These are phyloP conservation scores for Fagopyrum tataricum DNA, from an alignment of 148 eudicot species.

Conservation along the genomic window DNA sequence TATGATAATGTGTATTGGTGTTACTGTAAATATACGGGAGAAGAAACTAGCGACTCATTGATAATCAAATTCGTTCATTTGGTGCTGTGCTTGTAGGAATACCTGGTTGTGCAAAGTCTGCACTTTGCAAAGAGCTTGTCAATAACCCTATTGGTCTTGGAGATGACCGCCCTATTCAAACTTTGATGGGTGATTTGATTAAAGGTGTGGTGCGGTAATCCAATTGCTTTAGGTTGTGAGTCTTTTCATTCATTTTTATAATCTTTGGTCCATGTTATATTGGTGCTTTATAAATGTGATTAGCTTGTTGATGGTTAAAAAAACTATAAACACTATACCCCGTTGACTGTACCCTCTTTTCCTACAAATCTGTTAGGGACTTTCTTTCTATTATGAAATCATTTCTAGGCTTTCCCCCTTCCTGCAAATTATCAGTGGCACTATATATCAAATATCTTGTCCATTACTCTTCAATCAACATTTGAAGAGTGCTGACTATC, in stretches of 20 bases:
- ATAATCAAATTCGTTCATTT: slow-evolving; percentile 1
- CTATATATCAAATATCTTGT: not conserved
- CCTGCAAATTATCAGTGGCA: not conserved
- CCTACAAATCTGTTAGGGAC: not conserved
- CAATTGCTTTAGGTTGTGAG: not conserved
- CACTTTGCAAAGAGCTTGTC: slow-evolving; percentile 79
- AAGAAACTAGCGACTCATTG: not conserved
- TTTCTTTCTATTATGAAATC: not conserved
- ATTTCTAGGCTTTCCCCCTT: not conserved
- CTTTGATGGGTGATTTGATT: slow-evolving; percentile 90
- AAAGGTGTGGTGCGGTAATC: slow-evolving; percentile 42
- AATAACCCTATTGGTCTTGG: slow-evolving; percentile 48
- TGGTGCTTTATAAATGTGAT: not conserved
- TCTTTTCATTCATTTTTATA: not conserved
- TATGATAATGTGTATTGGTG: not conserved
- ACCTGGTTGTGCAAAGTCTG: slow-evolving; percentile 98
- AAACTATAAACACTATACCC: not conserved
- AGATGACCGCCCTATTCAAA: slow-evolving; percentile 72
- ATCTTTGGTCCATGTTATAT: not conserved
- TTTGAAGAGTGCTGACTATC: not conserved
- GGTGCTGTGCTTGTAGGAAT: slow-evolving; percentile 46
- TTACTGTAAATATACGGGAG: not conserved
- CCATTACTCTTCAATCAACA: not conserved
- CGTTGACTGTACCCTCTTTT: not conserved
- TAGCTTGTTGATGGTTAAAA: not conserved